Percentiles rank a stretch among this genome's conserved stretches.
phyloP scores from a whole-genome alignment of 225 moss, liverwort and hornwort genomes.

The Neckera pumila region DNA sequence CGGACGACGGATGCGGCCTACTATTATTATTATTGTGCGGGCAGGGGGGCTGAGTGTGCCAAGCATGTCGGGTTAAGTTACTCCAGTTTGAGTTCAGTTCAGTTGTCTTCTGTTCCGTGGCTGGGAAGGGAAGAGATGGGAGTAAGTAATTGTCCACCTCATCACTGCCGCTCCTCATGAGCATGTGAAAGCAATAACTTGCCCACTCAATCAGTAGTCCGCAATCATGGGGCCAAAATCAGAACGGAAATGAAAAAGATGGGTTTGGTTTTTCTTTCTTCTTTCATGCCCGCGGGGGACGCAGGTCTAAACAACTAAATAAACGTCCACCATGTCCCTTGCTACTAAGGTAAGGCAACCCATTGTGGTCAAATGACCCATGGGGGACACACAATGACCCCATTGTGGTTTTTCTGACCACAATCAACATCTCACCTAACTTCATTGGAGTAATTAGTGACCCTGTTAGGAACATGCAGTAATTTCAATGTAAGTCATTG shows the following conservation, averaged over 20 bases:
- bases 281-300: not conserved
- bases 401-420: too few species aligned
- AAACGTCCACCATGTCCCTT: too few species aligned
- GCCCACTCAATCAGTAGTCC: constrained; percentile 21
- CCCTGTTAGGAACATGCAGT: too few species aligned
- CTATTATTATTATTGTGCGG: not conserved
- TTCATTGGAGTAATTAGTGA: too few species aligned
- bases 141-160: not conserved
- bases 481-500: too few species aligned
- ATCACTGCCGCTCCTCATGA: not conserved
- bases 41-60: not conserved
- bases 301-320: not conserved
- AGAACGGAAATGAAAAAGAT: not conserved
- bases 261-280: too few species aligned
- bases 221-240: constrained; percentile 8
- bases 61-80: not conserved
- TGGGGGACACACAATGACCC: too few species aligned
- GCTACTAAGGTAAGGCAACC: too few species aligned
- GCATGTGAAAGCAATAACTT: constrained; percentile 36
- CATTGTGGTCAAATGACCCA: too few species aligned
- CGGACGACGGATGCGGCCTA: not conserved
- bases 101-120: not conserved
- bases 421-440: too few species aligned
- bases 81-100: not conserved
- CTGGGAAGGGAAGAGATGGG: not conserved